Evolutionary conservation across 2,329 filamentous ascomycete species (phyloP), one percentile per base, ranked within the genome.

Genomic region (Cladophialophora chaetospira): DNA sequence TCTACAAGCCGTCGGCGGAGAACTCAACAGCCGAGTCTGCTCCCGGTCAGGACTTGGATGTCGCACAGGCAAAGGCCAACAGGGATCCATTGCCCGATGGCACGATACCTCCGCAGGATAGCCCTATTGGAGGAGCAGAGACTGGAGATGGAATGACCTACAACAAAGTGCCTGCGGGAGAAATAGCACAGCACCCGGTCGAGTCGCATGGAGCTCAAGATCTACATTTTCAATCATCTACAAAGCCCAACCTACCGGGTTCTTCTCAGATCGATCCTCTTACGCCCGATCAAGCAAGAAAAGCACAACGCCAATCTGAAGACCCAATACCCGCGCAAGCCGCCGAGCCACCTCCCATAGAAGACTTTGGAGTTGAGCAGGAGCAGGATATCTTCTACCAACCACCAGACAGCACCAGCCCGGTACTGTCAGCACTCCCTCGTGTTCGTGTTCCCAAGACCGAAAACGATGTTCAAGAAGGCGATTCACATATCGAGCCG

Each of bases 311-410:
- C 57, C 69, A 79, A 48, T 71, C 75, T 6, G 80, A 85, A 64
- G 68, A 69, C 23, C 77, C 79, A 52, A 82, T 85, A 57, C 82
- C 83, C 13, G 74, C 75, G 2, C 71, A 72, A 31, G 71, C 77
- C 10, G 78, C 79, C 23, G 77, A 79, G 48, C 70, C 76, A 19
- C 72, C 77, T 46, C 62, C 58, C 3, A 44, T 60, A 23, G 61
- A 67, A 46, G 66, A 66, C 4, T 63, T 76, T 53, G 72, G 73
- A 17, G 71, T 78, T 31, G 80, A 80, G 61, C 73, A 79, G 57
- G 83, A 86, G 59, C 75, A 80, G 63, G 83, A 87, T 66, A 79
- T 80, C 9, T 86, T 83, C 68, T 82, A 81, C 63, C 70, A 76
- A 19, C 78, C 78, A 43, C 77, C 81, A 5, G 73, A 71, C 19